Percentiles rank a stretch among this genome's conserved stretches.
These are phyloP conservation scores for Cutaneotrichosporon sp. DNA, from an alignment of 1,284 basidiomycete species.

Conservation along the genomic window DNA sequence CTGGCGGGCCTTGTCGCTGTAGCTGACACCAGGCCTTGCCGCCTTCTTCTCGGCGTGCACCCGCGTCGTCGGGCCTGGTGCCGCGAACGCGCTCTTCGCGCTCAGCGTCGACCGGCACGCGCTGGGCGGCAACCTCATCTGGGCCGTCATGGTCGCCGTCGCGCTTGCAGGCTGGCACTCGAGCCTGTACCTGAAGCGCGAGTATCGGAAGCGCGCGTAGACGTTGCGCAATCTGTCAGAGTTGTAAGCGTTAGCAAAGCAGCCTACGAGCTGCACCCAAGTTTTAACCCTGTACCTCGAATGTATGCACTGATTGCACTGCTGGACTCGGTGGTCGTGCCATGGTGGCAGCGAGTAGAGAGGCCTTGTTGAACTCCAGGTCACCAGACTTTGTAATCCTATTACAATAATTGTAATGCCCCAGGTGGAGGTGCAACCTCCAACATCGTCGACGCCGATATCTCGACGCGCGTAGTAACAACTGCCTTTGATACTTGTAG, in stretches of 20 bases:
- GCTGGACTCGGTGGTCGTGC: no score
- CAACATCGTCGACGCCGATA: no score
- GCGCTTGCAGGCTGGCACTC: slow-evolving; percentile 27
- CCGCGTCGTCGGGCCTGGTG: slow-evolving; percentile 38
- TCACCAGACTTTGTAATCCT: no score
- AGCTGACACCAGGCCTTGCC: slow-evolving; percentile 13
- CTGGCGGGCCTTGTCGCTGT: slow-evolving; percentile 16
- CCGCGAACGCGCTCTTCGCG: slow-evolving; percentile 41
- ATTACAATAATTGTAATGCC: no score
- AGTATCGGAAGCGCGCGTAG: slow-evolving; percentile 6
- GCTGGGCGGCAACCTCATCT: slow-evolving; percentile 42
- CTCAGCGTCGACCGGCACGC: slow-evolving; percentile 41
- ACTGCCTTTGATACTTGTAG: no score
- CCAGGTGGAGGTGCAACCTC: no score
- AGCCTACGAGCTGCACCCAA: no score
- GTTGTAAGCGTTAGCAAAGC: background rate
- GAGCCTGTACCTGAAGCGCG: slow-evolving; percentile 12
- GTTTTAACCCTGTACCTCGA: background rate
- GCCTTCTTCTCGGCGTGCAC: slow-evolving; percentile 33
- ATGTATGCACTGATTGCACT: background rate
- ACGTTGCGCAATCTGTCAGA: background rate
- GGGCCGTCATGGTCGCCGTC: slow-evolving; percentile 29
- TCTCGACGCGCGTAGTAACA: no score
- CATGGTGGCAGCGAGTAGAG: no score
- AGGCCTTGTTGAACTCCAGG: no score